These are phyloP conservation scores for Cryptococcus sp. DNA, from an alignment of 1,284 basidiomycete species.

Conservation along the genomic window DNA sequence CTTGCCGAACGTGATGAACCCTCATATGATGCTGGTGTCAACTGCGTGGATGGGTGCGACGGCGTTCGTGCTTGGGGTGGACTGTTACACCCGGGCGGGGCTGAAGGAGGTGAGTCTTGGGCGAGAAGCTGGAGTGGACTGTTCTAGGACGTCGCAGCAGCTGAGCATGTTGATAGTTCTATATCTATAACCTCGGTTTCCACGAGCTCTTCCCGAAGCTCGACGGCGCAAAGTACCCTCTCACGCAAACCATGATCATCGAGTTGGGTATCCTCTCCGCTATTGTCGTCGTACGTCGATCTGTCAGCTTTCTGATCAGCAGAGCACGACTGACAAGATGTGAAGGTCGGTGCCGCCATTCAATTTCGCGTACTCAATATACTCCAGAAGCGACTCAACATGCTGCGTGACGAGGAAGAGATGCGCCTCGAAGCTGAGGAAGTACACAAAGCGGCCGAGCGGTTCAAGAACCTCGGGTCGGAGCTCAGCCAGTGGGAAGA, in stretches of 20 bases:
- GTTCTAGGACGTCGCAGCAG: neutral
- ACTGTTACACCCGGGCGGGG: conserved; percentile 85
- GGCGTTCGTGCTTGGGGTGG: conserved; percentile 86
- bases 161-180: conserved; percentile 59
- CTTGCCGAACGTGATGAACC: conserved; percentile 69
- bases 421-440: conserved; percentile 69
- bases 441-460: conserved; percentile 68
- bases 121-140: neutral
- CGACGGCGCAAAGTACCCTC: conserved; percentile 69
- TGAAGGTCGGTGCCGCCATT: conserved; percentile 73
- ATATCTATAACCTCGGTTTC: conserved; percentile 84
- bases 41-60: conserved; percentile 78
- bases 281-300: conserved; percentile 52
- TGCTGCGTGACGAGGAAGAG: conserved; percentile 69
- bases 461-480: conserved; percentile 62
- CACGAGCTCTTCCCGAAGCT: conserved; percentile 71
- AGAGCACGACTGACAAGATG: neutral
- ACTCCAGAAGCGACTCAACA: conserved; percentile 70
- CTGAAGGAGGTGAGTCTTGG: conserved; percentile 66
- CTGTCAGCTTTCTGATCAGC: neutral
- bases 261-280: conserved; percentile 83
- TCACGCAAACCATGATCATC: conserved; percentile 87
- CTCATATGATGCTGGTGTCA: conserved; percentile 72
- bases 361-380: conserved; percentile 80
- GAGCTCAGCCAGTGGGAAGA: conserved; percentile 85